A percentile compares a stretch with the other conserved stretches of the same genome.
Evolutionary conservation across 495 filamentous ascomycete genomes (phyloP).

Genomic region (Daldinia concentrica): DNA sequence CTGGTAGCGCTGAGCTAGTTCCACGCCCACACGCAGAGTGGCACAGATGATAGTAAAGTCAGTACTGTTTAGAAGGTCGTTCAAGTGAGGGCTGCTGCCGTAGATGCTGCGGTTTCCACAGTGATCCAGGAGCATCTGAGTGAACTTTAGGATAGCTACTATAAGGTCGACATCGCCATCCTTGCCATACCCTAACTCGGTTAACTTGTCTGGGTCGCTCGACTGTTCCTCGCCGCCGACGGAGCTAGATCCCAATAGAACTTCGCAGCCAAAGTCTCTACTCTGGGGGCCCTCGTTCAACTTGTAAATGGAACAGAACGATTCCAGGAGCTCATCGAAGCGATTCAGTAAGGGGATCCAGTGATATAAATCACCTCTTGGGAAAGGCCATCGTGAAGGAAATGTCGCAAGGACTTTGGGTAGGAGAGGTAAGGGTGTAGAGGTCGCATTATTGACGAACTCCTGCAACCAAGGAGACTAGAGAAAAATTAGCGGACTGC

Average conservation of each 20-base stretch:
- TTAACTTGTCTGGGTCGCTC: slow-evolving; percentile 59
- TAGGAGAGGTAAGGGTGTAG: slow-evolving; percentile 77
- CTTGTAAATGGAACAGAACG: slow-evolving; percentile 81
- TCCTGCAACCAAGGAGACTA: slow-evolving; percentile 87
- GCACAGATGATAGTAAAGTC: slow-evolving; percentile 77
- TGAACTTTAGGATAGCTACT: slow-evolving; percentile 83
- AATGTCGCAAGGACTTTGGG: slow-evolving; percentile 80
- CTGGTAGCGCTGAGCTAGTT: slow-evolving; percentile 91
- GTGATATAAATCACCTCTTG: slow-evolving; percentile 96
- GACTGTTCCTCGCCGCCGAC: slow-evolving; percentile 49
- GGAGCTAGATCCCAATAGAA: slow-evolving; percentile 63
- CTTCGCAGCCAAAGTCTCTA: slow-evolving; percentile 70
- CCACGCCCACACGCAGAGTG: slow-evolving; percentile 78
- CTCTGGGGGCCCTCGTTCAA: slow-evolving; percentile 83
- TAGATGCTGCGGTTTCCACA: slow-evolving; percentile 98
- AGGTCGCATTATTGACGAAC: slow-evolving; percentile 74
- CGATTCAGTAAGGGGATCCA: slow-evolving; percentile 96
- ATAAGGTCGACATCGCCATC: slow-evolving; percentile 85
- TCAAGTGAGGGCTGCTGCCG: slow-evolving; percentile 84
- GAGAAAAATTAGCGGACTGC: slow-evolving; percentile 47
- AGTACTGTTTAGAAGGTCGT: slow-evolving; percentile 86
- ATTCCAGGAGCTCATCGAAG: slow-evolving; percentile 88
- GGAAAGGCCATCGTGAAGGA: slow-evolving; percentile 90
- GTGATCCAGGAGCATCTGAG: slow-evolving; percentile 84
- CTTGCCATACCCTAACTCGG: slow-evolving; percentile 66